phyloP scores from a whole-genome alignment of 2,329 filamentous ascomycete genomes.

The Colletotrichum musicola region DNA sequence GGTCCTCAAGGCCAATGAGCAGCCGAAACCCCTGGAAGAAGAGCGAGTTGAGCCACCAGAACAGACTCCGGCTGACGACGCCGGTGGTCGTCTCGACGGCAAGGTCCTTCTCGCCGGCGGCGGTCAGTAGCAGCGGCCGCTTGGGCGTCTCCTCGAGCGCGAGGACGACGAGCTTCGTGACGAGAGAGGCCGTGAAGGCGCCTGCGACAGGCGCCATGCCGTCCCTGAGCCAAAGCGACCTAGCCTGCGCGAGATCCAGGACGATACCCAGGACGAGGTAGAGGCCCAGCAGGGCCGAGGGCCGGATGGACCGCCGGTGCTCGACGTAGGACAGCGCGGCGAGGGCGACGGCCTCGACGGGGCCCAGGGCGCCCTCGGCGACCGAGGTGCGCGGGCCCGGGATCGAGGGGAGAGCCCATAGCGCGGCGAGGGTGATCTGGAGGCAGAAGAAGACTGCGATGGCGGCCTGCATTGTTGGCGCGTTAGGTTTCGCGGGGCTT shows the following conservation, averaged over 20 bases:
- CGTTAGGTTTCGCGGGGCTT: too few relatives aligned
- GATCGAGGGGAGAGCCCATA: slow-evolving; percentile 45
- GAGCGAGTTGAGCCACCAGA: slow-evolving; percentile 52
- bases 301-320: slow-evolving; percentile 49
- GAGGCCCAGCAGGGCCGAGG: slow-evolving; percentile 48
- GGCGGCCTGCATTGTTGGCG: slow-evolving; percentile 24
- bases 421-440: slow-evolving; percentile 43
- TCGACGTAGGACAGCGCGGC: slow-evolving; percentile 50
- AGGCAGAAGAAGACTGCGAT: slow-evolving; percentile 38
- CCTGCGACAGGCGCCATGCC: slow-evolving; percentile 42
- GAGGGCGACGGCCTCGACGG: slow-evolving; percentile 48
- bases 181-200: slow-evolving; percentile 45
- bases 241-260: slow-evolving; percentile 48
- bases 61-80: slow-evolving; percentile 49
- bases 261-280: slow-evolving; percentile 50
- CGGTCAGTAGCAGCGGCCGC: slow-evolving; percentile 29
- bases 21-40: slow-evolving; percentile 44
- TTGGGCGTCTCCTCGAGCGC: slow-evolving; percentile 50
- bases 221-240: slow-evolving; percentile 51
- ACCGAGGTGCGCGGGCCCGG: slow-evolving; percentile 45
- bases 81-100: slow-evolving; percentile 50
- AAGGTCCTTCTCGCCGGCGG: slow-evolving; percentile 40
- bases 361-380: slow-evolving; percentile 44
- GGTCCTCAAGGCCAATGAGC: slow-evolving; percentile 43
- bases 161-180: slow-evolving; percentile 46